Evolutionary conservation across 148 eudicot species (phyloP).

Genomic region (Limonium bicolor): DNA sequence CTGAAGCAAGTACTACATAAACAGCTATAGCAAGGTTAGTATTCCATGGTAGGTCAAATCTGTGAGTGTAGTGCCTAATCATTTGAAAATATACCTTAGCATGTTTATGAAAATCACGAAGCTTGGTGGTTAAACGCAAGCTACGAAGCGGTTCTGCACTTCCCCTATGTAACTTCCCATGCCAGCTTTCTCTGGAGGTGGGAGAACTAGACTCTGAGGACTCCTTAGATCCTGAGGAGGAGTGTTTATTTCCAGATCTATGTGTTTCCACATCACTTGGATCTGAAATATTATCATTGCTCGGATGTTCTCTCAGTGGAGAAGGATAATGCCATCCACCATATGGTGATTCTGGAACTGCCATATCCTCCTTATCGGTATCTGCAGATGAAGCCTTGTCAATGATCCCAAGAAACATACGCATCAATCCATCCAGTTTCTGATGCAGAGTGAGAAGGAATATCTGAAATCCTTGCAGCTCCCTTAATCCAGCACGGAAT

Average conservation of each 20-base stretch:
- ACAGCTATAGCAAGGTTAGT: too few species aligned
- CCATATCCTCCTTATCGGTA: conserved; percentile 59
- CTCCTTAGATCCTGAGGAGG: conserved; percentile 33
- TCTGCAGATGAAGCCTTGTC: conserved; percentile 46
- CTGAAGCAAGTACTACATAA: too few species aligned
- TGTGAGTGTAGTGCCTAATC: background rate
- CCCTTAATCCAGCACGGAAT: conserved; percentile 77
- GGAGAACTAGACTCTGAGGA: conserved; percentile 51
- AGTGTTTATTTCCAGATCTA: conserved; percentile 32
- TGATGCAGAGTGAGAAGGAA: conserved; percentile 89
- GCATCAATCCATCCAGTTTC: conserved; percentile 62
- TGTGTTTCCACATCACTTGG: conserved; percentile 21
- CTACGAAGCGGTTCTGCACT: conserved; percentile 60
- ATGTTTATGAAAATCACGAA: conserved; percentile 87
- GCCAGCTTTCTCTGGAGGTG: conserved; percentile 49
- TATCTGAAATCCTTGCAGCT: conserved; percentile 95
- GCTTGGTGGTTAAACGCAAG: conserved; percentile 77
- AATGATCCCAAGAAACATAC: conserved; percentile 49
- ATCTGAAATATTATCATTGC: conserved; percentile 29
- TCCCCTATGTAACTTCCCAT: conserved; percentile 51
- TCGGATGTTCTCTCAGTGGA: conserved; percentile 41
- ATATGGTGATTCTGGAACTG: conserved; percentile 49
- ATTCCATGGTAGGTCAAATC: background rate
- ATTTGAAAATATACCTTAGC: conserved; percentile 52
- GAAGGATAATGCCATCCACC: conserved; percentile 26